A percentile compares a stretch with the other conserved stretches of the same genome.
phyloP scores from a whole-genome alignment of 148 eudicot genomes.

The Fallopia convolvulus region DNA sequence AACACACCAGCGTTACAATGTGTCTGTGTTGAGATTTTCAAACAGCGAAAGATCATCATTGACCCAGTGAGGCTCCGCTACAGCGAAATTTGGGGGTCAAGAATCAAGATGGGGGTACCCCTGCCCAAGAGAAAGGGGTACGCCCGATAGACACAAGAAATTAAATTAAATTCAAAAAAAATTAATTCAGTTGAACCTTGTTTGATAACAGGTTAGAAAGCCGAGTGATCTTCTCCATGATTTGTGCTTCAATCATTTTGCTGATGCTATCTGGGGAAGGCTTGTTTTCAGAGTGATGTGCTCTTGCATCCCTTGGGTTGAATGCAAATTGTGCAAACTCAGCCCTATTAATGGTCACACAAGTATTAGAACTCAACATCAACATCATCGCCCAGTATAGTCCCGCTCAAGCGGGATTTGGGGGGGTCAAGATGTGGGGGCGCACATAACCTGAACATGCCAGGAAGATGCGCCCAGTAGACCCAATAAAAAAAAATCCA shows the following conservation, averaged over 20 bases:
- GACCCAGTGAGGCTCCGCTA: too few relatives aligned
- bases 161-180: background rate
- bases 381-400: too few relatives aligned
- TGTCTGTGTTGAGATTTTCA: background rate
- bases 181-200: constrained; percentile 34
- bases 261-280: constrained; percentile 22
- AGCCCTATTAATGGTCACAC: constrained; percentile 32
- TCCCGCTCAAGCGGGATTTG: too few relatives aligned
- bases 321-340: constrained; percentile 68
- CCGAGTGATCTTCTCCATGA: constrained; percentile 59
- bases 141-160: too few relatives aligned
- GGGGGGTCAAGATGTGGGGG: too few relatives aligned
- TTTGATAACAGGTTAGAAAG: constrained; percentile 53
- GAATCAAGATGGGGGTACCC: too few relatives aligned
- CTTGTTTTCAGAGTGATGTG: constrained; percentile 23
- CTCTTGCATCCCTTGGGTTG: constrained; percentile 67
- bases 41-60: too few relatives aligned
- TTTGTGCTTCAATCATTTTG: constrained; percentile 46
- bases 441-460: too few relatives aligned
- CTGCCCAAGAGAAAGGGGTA: too few relatives aligned
- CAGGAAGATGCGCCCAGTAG: too few relatives aligned
- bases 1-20: background rate
- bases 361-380: too few relatives aligned
- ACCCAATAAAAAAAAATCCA: background rate
- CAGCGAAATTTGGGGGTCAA: too few relatives aligned